Evolutionary conservation across 148 eudicot species (phyloP), one percentile per base, ranked within the genome.

Genomic region (Rhododendron ferrugineum): DNA sequence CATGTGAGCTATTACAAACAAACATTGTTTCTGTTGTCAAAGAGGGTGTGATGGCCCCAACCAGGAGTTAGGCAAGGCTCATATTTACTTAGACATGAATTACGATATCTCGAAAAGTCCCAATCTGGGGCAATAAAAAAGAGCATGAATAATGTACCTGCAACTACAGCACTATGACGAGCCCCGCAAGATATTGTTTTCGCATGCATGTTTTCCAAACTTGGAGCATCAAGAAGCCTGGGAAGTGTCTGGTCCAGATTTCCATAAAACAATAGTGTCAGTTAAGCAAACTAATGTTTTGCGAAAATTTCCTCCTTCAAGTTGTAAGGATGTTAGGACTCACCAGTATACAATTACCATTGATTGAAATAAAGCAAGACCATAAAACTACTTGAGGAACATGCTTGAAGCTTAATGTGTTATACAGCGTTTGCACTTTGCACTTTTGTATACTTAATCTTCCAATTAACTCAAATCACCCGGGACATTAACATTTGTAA

Each of bases 101-200:
- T 30, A 70, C 5, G 37, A 14, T 28, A 13, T 13, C 75, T 36
- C 49, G 34, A 56, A 60, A 82, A 26, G 4, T 8, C 50, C 36
- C 54, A 36, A 34, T 42, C 52, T 42, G 16, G 15, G 34, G 18
- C 37, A 18, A 30, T 49, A 44, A 40, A 40, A 20, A 62, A 78
- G 28, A 68, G 47, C 34, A 62, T 74, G 40, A 11, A 79, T 36
- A 15, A 81, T 78, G 52, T 89, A 97, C 99, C 98, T 91, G 99
- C 89, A 66, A 95, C 93, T 34, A 95, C 87, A 74, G 99, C 96
- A 90, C 93, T 94, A 85, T 97, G 99, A 56, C 99, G 98, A 78
- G 99, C 99, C 78, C 99, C 99, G 52, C 98, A 97, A 70, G 99
- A 97, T 79, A 97, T 89, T 3, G 86, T 82, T 87, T 88, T 92